Conservation (phyloP, 2,329 filamentous ascomycete species). For the Colletotrichum cuscutae region DNA sequence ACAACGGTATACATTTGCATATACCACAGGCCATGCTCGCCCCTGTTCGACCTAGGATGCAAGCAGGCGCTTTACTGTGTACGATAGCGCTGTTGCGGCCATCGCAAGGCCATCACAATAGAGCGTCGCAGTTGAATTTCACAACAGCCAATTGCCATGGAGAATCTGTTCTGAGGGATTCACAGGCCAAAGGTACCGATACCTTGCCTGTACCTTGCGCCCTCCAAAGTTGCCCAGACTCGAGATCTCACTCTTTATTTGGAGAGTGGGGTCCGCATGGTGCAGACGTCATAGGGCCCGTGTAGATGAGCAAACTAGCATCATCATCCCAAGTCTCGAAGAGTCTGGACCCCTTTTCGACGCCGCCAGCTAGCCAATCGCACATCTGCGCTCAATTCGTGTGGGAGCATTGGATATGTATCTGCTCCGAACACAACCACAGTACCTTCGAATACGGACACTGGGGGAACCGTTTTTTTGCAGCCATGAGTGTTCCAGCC, state of each 20-base stretch:
- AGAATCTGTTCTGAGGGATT: not conserved
- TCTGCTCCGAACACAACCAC: too few relatives aligned
- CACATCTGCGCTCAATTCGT: not conserved
- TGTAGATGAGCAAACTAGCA: constrained; percentile 28
- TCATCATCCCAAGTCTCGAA: constrained; percentile 30
- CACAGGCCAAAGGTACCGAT: not conserved
- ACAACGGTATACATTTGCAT: not conserved
- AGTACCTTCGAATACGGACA: too few relatives aligned
- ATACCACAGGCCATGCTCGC: not conserved
- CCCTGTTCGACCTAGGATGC: not conserved
- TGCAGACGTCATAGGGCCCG: constrained; percentile 30
- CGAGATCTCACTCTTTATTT: constrained; percentile 8
- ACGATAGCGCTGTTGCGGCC: not conserved
- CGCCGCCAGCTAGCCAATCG: constrained; percentile 16
- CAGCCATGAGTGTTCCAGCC: not conserved
- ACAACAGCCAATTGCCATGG: not conserved
- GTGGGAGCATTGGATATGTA: constrained; percentile 2
- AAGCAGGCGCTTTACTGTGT: not conserved
- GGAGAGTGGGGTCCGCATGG: constrained; percentile 19
- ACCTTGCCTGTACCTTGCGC: constrained; percentile 23
- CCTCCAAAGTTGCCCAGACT: not conserved
- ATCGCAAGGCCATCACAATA: not conserved
- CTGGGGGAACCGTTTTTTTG: not conserved
- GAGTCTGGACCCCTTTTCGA: constrained; percentile 33
- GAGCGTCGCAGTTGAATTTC: not conserved